Percentiles rank a stretch among this genome's conserved stretches.
Conservation (phyloP, 2,329 filamentous ascomycete species). For the Cucurbitaria berberidis region DNA sequence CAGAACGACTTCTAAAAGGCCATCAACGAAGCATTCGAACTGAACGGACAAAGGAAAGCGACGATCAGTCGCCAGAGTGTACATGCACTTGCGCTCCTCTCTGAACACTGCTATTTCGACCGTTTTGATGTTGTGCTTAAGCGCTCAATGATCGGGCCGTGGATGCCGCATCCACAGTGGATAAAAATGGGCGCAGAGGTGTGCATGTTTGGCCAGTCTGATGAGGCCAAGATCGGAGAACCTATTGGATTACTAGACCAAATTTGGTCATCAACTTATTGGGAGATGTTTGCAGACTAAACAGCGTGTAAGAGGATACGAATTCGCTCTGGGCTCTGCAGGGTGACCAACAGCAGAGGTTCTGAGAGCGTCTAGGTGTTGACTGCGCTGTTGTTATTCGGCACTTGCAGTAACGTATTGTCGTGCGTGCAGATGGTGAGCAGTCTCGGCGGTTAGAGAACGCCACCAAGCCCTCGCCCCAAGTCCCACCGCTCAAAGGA, state of each 20-base stretch:
- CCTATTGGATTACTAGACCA: neutral
- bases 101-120: neutral
- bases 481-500: neutral
- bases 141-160: neutral
- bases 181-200: neutral
- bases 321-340: no score
- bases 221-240: neutral
- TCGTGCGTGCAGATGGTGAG: slow-evolving; percentile 11
- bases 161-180: neutral
- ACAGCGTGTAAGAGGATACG: neutral
- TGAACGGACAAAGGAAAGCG: neutral
- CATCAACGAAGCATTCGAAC: slow-evolving; percentile 6
- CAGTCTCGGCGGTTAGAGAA: slow-evolving; percentile 23
- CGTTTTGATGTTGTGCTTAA: neutral
- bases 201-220: neutral
- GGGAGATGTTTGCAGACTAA: neutral
- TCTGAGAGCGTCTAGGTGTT: slow-evolving; percentile 2
- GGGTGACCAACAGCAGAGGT: neutral
- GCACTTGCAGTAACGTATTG: slow-evolving; percentile 5
- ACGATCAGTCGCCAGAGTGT: neutral
- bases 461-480: slow-evolving; percentile 6
- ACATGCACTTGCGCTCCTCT: neutral
- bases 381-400: neutral
- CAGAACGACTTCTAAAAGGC: neutral
- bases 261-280: neutral